Base-by-base conservation (phyloP, 257 asterid genomes). In the Solanum boliviense region DNA sequence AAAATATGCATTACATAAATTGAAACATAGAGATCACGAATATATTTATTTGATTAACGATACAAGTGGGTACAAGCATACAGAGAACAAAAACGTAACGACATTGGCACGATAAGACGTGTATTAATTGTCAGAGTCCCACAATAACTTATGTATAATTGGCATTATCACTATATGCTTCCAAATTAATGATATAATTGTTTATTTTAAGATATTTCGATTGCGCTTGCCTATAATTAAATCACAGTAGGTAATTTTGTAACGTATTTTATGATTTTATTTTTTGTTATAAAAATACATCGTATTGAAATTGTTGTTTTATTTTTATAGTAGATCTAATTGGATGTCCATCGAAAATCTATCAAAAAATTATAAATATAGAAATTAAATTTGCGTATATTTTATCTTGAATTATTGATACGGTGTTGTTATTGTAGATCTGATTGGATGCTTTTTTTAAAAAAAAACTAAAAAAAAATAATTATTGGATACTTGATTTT, bases 1-100 rank as follows among this genome's bases (percentile, higher is more conserved):
- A 1, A 58, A 60, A 60, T 2, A 11, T 65, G 1, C 6, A 13
- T 25, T 5, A 25, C 1, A n/a, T 65, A 25, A 60, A 65, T 11
- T 25, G 1, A n/a, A 27, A 5, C 4, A 0, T 13, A 62, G 7
- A n/a, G 0, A 62, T 9, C 31, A n/a, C 0, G 0, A 27, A 68
- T 27, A 0, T 68, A 6, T 68, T 67, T 67, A 67, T 25, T 27
- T 67, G 8, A 75, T 2, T 6, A 75, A 34, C 18, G 36, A 52
- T 25, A 39, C 13, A 76, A n/a, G n/a, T 41, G 62, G 62, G 4
- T 32, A 41, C n/a, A 13, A 41, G 13, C 4, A 41, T 78, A n/a
- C 58, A 38, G 9, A 7, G 7, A 76, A 41, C 36, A 4, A 78
- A 41, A 41, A 78, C 23, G 13, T 62, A 62, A 62, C 71, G 71